Conservation (phyloP, 352 stramenopile species). For the Phytophthora quininea region DNA sequence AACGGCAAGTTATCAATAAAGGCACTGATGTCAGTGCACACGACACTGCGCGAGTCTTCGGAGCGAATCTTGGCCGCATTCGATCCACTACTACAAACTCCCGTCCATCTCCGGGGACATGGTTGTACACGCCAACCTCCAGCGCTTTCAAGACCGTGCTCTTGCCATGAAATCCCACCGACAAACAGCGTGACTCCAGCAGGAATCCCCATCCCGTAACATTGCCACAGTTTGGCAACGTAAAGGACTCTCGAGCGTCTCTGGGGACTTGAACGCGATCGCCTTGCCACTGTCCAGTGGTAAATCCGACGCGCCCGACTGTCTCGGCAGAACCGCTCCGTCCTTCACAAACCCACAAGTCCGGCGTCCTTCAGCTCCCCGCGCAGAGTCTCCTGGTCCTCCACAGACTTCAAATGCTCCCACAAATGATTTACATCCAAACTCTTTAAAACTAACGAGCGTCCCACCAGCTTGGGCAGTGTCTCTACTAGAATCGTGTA, state of each 20-base stretch:
- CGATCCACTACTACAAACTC: slow-evolving; percentile 93
- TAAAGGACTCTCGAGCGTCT: slow-evolving; percentile 81
- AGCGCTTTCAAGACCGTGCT: slow-evolving; percentile 95
- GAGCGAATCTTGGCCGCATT: slow-evolving; percentile 95
- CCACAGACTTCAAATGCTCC: slow-evolving; percentile 90
- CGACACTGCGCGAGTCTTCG: slow-evolving; percentile 94
- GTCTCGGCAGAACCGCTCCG: slow-evolving; percentile 91
- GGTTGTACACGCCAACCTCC: slow-evolving; percentile 96
- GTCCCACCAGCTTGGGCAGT: slow-evolving; percentile 86
- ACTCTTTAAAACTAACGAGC: slow-evolving; percentile 77
- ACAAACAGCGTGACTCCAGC: slow-evolving; percentile 96
- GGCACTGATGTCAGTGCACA: slow-evolving; percentile 91
- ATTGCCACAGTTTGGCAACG: slow-evolving; percentile 81
- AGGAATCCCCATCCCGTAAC: slow-evolving; percentile 94
- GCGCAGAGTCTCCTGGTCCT: slow-evolving; percentile 93
- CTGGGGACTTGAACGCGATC: slow-evolving; percentile 87
- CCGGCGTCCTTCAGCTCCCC: slow-evolving; percentile 76
- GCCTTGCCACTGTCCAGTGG: slow-evolving; percentile 50
- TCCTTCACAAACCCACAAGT: slow-evolving; percentile 94
- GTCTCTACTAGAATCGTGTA: slow-evolving; percentile 92
- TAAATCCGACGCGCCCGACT: slow-evolving; percentile 68
- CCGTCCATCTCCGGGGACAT: slow-evolving; percentile 94
- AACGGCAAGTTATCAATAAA: slow-evolving; percentile 98
- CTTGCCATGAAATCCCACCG: slow-evolving; percentile 98
- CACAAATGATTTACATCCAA: slow-evolving; percentile 75